Evolutionary conservation across 2,329 filamentous ascomycete genomes (phyloP).

Genomic region (Cladosporium velox): DNA sequence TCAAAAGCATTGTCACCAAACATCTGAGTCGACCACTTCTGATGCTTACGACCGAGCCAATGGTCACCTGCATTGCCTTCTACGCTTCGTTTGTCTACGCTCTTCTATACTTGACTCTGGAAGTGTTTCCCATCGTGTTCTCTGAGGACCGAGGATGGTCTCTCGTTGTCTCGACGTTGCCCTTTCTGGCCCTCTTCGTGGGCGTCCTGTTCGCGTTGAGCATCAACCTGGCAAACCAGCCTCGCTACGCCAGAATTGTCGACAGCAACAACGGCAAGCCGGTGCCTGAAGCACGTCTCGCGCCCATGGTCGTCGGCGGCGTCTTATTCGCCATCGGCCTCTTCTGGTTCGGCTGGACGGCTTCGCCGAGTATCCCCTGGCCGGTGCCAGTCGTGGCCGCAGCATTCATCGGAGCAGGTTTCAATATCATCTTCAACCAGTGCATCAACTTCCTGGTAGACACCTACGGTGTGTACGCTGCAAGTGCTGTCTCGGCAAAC

Average conservation of each 20-base stretch:
- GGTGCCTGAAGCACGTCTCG: conserved; percentile 42
- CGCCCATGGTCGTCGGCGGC: conserved; percentile 50
- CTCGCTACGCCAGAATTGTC: conserved; percentile 42
- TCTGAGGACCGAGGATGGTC: conserved; percentile 46
- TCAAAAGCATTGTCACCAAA: conserved; percentile 46
- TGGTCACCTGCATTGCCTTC: conserved; percentile 45
- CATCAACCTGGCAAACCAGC: conserved; percentile 46
- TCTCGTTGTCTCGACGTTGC: conserved; percentile 46
- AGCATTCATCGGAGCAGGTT: conserved; percentile 49
- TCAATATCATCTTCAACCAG: conserved; percentile 52
- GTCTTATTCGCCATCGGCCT: conserved; percentile 44
- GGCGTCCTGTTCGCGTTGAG: conserved; percentile 46
- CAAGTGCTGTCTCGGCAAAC: conserved; percentile 53
- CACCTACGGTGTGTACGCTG: conserved; percentile 42
- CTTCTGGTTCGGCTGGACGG: conserved; percentile 45
- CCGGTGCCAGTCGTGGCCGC: conserved; percentile 44
- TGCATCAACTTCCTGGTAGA: conserved; percentile 50
- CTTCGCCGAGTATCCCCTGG: conserved; percentile 43
- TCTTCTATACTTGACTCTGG: conserved; percentile 50
- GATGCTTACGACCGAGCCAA: conserved; percentile 53
- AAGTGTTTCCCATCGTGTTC: conserved; percentile 53
- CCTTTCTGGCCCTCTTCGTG: conserved; percentile 49
- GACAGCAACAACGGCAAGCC: conserved; percentile 39
- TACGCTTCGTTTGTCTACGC: conserved; percentile 49
- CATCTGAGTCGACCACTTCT: conserved; percentile 45